Base-by-base conservation (phyloP, 2,329 filamentous ascomycete species). In the Fusarium nodosum region DNA sequence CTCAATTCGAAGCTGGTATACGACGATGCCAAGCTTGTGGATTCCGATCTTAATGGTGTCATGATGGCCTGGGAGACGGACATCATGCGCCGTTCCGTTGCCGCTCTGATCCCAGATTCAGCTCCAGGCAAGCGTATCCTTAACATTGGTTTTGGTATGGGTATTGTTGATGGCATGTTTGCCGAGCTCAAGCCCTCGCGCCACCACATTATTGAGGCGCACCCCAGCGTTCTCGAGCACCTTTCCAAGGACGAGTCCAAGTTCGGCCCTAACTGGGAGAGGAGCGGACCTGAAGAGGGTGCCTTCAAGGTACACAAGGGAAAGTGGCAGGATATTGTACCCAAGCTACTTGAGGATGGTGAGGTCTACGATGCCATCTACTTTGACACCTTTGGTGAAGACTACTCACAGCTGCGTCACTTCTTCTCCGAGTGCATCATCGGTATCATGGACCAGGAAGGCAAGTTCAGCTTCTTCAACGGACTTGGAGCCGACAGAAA, bases 371-470 rank as follows among this genome's bases (percentile, higher is more conserved):
- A 97, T 76, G 93, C 91, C 30, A 93, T 99, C 72, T 99, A 98
- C 83, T 98, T 97, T 76, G 96, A 99, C 77, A 99, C 96, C 0
- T 98, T 98, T 79, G 96, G 94, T 9, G 96, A 99, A 81, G 93
- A 96, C 68, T 99, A 98, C 80, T 84, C 85, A 3, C 92, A 95
- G 77, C 88, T 98, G 30, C 91, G 91, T 47, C 85, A 90, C 63
- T 97, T 98, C 82, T 97, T 98, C 78, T 91, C 87, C 4, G 96
- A 98, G 78, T 89, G 91, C 72, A 90, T 98, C 13, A 93, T 96
- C 33, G 91, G 89, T 0, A 79, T 98, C 56, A 82, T 99, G 46
- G 90, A 92, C 71, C 83, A 86, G 24, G 81, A 86, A 6, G 92
- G 94, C 63, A 86, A 90, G 11, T 97, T 97, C 77, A 90, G 94